Evolutionary conservation across 257 asterid species (phyloP).

Genomic region (Fraxinus excelsior): DNA sequence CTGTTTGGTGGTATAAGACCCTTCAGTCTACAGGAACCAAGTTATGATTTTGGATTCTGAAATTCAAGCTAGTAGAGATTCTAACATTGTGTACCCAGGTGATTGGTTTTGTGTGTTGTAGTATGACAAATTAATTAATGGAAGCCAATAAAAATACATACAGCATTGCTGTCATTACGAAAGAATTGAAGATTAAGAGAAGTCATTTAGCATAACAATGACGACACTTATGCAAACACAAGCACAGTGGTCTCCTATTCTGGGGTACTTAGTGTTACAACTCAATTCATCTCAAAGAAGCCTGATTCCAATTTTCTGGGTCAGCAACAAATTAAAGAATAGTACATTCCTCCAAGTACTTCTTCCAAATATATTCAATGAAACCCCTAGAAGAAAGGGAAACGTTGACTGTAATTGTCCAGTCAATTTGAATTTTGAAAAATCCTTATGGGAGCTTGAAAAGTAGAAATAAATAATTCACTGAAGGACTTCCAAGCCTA

Average conservation of each 20-base stretch:
- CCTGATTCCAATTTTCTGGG: background rate
- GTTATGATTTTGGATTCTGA: constrained; percentile 88
- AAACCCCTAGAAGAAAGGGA: constrained; percentile 8
- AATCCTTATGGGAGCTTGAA: background rate
- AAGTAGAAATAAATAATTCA: background rate
- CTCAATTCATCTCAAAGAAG: background rate
- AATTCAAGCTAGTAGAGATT: constrained; percentile 83
- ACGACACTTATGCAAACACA: background rate
- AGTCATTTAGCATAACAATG: background rate
- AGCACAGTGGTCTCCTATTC: background rate
- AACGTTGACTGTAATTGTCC: background rate
- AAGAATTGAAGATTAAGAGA: too few relatives aligned
- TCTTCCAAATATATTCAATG: background rate
- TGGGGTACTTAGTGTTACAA: background rate
- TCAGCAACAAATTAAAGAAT: too few relatives aligned
- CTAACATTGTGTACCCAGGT: constrained; percentile 86
- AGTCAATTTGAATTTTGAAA: background rate
- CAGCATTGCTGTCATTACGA: too few relatives aligned
- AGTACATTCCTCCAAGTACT: background rate
- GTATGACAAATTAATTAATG: constrained; percentile 25
- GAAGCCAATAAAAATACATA: background rate
- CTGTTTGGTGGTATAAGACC: constrained; percentile 87
- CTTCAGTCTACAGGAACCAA: constrained; percentile 93
- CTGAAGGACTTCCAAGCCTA: background rate
- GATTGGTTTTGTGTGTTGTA: constrained; percentile 77